A percentile compares a stretch with the other conserved stretches of the same genome.
These are phyloP conservation scores for Botrytis hyacinthi DNA, from an alignment of 2,329 filamentous ascomycete genomes.

Conservation along the genomic window DNA sequence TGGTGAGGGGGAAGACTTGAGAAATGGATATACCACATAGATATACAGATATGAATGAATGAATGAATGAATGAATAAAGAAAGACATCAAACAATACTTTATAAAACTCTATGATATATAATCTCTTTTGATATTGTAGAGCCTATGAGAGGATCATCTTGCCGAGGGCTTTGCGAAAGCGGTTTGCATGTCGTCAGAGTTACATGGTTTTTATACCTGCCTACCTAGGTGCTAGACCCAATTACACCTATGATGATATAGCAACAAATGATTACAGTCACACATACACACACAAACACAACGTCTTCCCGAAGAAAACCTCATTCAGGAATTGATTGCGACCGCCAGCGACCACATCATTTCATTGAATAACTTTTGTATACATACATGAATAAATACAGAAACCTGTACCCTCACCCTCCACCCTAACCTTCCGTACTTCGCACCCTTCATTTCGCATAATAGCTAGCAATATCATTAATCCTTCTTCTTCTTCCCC, in stretches of 20 bases:
- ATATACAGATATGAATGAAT: neutral
- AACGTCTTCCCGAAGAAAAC: neutral
- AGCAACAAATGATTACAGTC: neutral
- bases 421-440: no score
- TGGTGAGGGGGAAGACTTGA: conserved; percentile 6
- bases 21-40: neutral
- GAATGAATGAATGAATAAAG: neutral
- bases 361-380: conserved; percentile 2
- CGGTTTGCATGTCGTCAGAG: neutral
- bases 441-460: neutral
- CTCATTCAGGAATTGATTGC: neutral
- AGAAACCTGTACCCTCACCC: neutral
- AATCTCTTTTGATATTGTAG: no score
- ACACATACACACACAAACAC: neutral
- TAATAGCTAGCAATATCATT: conserved; percentile 4
- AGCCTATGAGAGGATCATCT: accelerated
- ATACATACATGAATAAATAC: conserved; percentile 1
- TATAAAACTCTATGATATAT: no score
- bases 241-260: neutral
- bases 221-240: neutral
- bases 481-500: neutral
- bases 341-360: conserved; percentile 1
- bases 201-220: neutral
- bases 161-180: neutral
- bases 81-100: neutral